These are phyloP conservation scores for Castanea sativa DNA, from an alignment of 306 rosid genomes.

Conservation along the genomic window DNA sequence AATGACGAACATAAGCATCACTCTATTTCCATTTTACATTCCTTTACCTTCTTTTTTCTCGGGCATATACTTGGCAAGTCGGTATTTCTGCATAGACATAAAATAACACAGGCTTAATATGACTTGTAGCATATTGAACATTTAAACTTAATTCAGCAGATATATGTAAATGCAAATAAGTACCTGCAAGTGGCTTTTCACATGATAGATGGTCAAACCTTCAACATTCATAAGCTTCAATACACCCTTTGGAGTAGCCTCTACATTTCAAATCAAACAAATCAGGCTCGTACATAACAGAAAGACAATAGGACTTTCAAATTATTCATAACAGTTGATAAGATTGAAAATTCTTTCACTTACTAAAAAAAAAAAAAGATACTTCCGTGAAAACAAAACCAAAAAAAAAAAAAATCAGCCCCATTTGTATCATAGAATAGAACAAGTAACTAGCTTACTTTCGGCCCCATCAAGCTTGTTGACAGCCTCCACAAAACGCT, in stretches of 20 bases:
- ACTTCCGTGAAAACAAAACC: too few relatives aligned
- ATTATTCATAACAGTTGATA: not conserved
- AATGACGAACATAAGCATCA: not conserved
- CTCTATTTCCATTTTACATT: not conserved
- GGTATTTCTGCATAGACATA: conserved; percentile 40
- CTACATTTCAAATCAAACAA: conserved; percentile 27
- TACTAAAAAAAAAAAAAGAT: too few relatives aligned
- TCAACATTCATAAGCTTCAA: conserved; percentile 36
- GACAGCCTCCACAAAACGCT: conserved; percentile 40
- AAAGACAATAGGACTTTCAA: not conserved
- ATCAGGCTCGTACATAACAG: not conserved
- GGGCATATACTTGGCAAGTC: conserved; percentile 42
- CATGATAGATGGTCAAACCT: conserved; percentile 44
- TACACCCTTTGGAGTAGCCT: conserved; percentile 50
- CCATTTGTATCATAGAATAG: not conserved
- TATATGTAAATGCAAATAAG: not conserved
- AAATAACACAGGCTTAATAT: not conserved
- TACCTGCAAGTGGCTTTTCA: conserved; percentile 52
- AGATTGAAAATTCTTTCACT: not conserved
- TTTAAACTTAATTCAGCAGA: not conserved
- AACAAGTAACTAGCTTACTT: conserved; percentile 21
- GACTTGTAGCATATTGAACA: conserved; percentile 1
- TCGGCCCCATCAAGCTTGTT: conserved; percentile 42
- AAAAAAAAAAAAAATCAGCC: not conserved
- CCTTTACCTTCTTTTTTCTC: conserved; percentile 43